A percentile compares a stretch with the other conserved stretches of the same genome.
These are phyloP conservation scores for Ogataea siamensis DNA, from an alignment of 805 yeast genomes.

Conservation along the genomic window DNA sequence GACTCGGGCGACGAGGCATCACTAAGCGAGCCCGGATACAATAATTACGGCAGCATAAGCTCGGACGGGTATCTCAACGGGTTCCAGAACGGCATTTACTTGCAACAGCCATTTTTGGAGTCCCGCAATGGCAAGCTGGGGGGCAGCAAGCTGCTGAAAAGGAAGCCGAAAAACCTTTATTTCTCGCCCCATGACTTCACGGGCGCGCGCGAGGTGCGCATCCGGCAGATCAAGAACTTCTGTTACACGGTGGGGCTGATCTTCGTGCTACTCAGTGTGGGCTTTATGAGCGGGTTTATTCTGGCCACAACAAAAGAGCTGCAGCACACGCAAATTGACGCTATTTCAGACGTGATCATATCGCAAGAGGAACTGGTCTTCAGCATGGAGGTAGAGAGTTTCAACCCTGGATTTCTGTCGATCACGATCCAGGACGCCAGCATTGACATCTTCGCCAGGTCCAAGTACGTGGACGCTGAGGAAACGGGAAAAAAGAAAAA, in stretches of 20 bases:
- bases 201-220: conserved; percentile 29
- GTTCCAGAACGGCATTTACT: conserved; percentile 4
- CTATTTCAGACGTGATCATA: conserved; percentile 70
- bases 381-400: conserved; percentile 72
- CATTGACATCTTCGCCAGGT: conserved; percentile 81
- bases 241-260: conserved; percentile 46
- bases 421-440: conserved; percentile 64
- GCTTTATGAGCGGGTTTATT: conserved; percentile 79
- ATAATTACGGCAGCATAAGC: conserved; percentile 20
- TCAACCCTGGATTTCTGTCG: conserved; percentile 83
- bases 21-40: conserved; percentile 17
- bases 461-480: conserved; percentile 41
- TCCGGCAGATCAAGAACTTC: conserved; percentile 32
- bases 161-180: conserved; percentile 28
- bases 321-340: conserved; percentile 56
- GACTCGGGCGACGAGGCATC: conserved; percentile 30
- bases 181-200: conserved; percentile 40
- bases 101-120: conserved; percentile 18
- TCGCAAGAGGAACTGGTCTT: conserved; percentile 84
- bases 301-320: conserved; percentile 85
- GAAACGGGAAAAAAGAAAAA: conserved; percentile 1
- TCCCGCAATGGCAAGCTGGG: conserved; percentile 13
- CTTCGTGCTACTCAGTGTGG: conserved; percentile 57
- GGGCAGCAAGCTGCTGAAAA: conserved; percentile 16
- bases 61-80: conserved; percentile 11